Percentiles rank a stretch among this genome's conserved stretches.
Conservation (phyloP, 306 rosid genomes). For the Vicia faba region DNA sequence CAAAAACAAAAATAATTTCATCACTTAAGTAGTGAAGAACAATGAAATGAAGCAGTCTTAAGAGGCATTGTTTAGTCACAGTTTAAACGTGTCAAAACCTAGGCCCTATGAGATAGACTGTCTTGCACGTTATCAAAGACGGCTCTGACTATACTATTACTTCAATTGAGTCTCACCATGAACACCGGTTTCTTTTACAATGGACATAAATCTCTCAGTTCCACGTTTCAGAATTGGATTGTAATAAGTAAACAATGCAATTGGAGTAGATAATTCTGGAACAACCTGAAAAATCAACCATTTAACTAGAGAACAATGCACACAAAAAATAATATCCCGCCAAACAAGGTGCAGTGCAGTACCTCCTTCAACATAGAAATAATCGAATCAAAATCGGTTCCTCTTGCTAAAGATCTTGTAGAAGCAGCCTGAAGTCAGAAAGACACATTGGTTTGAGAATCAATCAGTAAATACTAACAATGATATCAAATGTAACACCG, state of each 20-base stretch:
- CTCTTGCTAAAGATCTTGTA: conserved; percentile 80
- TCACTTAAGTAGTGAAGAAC: background rate
- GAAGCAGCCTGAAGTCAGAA: conserved; percentile 81
- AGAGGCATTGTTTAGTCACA: too few relatives aligned
- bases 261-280: conserved; percentile 82
- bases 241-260: conserved; percentile 85
- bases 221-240: conserved; percentile 94
- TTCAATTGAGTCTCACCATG: conserved; percentile 58
- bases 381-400: conserved; percentile 70
- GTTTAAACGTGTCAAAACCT: too few relatives aligned
- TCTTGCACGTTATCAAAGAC: too few relatives aligned
- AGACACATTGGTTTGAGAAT: conserved; percentile 34
- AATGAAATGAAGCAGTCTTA: background rate
- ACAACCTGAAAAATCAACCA: conserved; percentile 62
- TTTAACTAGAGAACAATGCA: too few relatives aligned
- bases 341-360: too few relatives aligned
- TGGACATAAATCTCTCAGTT: conserved; percentile 68
- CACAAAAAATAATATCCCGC: background rate
- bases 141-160: background rate
- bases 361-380: conserved; percentile 90
- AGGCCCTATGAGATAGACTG: too few relatives aligned
- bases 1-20: background rate
- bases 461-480: background rate
- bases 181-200: conserved; percentile 64
- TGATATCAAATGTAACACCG: background rate